Base-by-base conservation (phyloP, 805 yeast species). In the Yarrowia yakushimensis region DNA sequence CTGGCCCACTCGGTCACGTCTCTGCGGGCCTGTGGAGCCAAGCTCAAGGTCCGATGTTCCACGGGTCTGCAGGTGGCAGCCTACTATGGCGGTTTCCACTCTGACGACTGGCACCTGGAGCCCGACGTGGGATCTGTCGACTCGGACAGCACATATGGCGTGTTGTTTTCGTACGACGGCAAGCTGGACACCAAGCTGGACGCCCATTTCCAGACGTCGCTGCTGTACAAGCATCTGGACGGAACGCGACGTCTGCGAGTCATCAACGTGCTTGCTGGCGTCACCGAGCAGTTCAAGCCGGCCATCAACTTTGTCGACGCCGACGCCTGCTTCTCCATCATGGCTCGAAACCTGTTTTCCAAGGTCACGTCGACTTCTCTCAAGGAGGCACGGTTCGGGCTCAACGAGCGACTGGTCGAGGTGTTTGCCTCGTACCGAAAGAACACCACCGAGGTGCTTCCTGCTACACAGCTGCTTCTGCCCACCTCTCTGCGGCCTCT, bases 201-300 rank as follows among this genome's bases (percentile, higher is more conserved):
- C 72, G 88, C 90, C 22, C 94, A 90, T 72, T 90, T 93, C 77
- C 99, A 94, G 74, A 87, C 89, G 1, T 97, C 98, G 0, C 67
- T 94, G 27, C 76, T 94, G 62, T 93, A 91, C 72, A 92, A 97
- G 0, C 88, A 90, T 50, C 70, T 79, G 1, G 79, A 79, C 52
- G 99, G 99, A 22, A 74, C 79, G 9, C 78, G 97, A 67, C 86
- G 89, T 68, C 93, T 94, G 15, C 81, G 99, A 65, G 91, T 91
- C n/a, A 81, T 88, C 54, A 94, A 94, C 70, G 77, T 85, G 63
- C 86, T 87, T n/a, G 83, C 89, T 50, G 88, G 96, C 0, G 92
- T 90, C 15, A 84, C 94, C 1, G 87, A 86, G 65, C 81, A 89
- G 62, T 75, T 87, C 42, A 81, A 81, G 54, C 91, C 87, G 63